These are phyloP conservation scores for Apiotrichum akiyoshidainum DNA, from an alignment of 1,284 basidiomycete genomes.

Conservation along the genomic window DNA sequence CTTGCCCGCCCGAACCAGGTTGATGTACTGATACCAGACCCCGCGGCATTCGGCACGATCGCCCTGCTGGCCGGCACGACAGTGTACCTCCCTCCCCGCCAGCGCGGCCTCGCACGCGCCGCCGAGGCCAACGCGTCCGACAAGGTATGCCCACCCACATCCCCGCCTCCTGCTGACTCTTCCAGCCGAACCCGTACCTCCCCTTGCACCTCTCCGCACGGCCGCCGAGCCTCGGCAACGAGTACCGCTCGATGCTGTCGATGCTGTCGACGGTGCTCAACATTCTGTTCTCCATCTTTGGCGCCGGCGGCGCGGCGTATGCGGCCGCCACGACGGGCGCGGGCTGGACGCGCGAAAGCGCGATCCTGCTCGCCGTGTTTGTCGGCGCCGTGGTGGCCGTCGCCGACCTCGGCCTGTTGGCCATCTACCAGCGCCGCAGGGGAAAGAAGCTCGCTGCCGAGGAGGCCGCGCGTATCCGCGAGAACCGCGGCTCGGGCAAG, in stretches of 20 bases:
- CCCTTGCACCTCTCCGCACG: slow-evolving; percentile 34
- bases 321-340: slow-evolving; percentile 32
- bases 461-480: not conserved
- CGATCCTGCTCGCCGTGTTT: slow-evolving; percentile 33
- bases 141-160: not conserved
- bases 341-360: slow-evolving; percentile 33
- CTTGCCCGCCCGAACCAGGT: no score
- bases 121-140: slow-evolving; percentile 9
- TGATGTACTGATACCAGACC: slow-evolving; percentile 32
- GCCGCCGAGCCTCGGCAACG: slow-evolving; percentile 29
- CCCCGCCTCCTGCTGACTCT: slow-evolving; percentile 1
- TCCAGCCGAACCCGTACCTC: slow-evolving; percentile 36
- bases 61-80: slow-evolving; percentile 40
- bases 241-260: slow-evolving; percentile 31
- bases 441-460: not conserved
- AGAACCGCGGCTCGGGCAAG: not conserved
- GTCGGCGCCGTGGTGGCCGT: slow-evolving; percentile 37
- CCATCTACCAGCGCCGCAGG: slow-evolving; percentile 26
- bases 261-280: slow-evolving; percentile 40
- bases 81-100: slow-evolving; percentile 35
- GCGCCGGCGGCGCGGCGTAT: slow-evolving; percentile 39
- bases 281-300: slow-evolving; percentile 44
- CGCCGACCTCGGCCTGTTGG: slow-evolving; percentile 35
- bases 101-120: slow-evolving; percentile 18
- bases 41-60: slow-evolving; percentile 29